Percentiles rank a stretch among this genome's conserved stretches.
These are phyloP conservation scores for Coemansia interrupta DNA, from an alignment of 192 early-diverging fungal genomes.

Conservation along the genomic window DNA sequence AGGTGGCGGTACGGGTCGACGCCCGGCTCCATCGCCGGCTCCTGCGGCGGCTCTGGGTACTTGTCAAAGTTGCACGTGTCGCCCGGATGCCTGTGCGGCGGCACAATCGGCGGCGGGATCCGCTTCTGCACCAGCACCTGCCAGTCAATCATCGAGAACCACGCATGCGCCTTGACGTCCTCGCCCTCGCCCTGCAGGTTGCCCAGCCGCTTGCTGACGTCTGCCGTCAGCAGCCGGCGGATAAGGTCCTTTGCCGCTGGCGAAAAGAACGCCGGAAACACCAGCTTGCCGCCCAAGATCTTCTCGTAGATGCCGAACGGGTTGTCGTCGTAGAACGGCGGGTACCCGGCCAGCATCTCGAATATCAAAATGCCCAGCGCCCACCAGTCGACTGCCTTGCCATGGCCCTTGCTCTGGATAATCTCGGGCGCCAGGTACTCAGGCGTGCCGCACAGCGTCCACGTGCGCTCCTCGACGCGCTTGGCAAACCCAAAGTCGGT, in stretches of 20 bases:
- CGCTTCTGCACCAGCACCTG: constrained; percentile 70
- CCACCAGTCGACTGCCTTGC: constrained; percentile 99
- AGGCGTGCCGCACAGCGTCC: constrained; percentile 97
- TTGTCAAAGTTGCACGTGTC: constrained; percentile 98
- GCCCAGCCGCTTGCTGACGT: constrained; percentile 88
- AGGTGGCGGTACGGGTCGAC: constrained; percentile 78
- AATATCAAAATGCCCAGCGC: constrained; percentile 95
- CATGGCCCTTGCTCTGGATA: constrained; percentile 95
- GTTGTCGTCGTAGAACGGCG: constrained; percentile 97
- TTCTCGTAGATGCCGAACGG: constrained; percentile 99
- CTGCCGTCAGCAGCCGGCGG: constrained; percentile 84
- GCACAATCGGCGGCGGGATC: constrained; percentile 86
- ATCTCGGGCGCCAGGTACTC: constrained; percentile 97
- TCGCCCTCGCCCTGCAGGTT: constrained; percentile 88
- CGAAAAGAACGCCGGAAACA: constrained; percentile 87
- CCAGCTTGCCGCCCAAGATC: constrained; percentile 85
- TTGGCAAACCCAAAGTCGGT: constrained; percentile 99
- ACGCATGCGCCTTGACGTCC: constrained; percentile 91
- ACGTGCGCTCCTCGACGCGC: constrained; percentile 82
- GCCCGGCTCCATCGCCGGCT: constrained; percentile 54
- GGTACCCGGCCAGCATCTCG: constrained; percentile 97
- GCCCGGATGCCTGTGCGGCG: constrained; percentile 80
- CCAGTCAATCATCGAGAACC: constrained; percentile 95
- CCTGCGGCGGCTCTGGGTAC: constrained; percentile 81
- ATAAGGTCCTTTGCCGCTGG: constrained; percentile 83